Base-by-base conservation (phyloP, 768 basidiomycete species). In the Phylloporus arenicola region DNA sequence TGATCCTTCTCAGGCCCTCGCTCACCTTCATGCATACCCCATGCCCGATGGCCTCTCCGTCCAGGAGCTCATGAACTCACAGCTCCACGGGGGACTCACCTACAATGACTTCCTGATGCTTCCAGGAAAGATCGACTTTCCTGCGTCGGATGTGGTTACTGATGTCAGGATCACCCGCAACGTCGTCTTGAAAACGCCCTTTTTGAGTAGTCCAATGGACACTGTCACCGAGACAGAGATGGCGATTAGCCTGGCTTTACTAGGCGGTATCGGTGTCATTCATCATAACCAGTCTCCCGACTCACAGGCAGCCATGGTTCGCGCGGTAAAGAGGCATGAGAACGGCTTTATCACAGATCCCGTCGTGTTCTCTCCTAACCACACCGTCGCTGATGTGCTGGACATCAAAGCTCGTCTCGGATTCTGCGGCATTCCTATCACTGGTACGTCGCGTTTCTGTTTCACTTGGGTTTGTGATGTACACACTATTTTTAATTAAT, bases 201-300 rank as follows among this genome's bases (percentile, higher is more conserved):
- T 99, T 72, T 76, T 97, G 75, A 95, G 92, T 68, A 94, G 91
- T 46, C 95, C 96, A 14, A 99, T 99, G 96, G 96, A 99, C 74
- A 99, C 96, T 40, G 96, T 98, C 59, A 98, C 96, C 1, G 96
- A 97, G 71, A 82, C 79, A 47, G 83, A 90, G 52, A 95, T 94
- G 90, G 92, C 91, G 27, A 92, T 95, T 64, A 75, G 85, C 43
- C 83, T 95, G 79, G 92, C 92, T 78, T 84, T 99, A 47, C 81
- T 94, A 49, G 96, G 96, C 43, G 96, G 95, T 48, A 88, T 98
- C 54, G 95, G 96, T 72, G 90, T 98, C 64, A 97, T 98, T 61
- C 95, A 99, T 68, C 93, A 99, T 72, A 99, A 98, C 69, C 90
- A 92, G 68, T 57, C 84, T 1, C 64, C 92, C 0, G 82, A 82